Evolutionary conservation across 345 rosid species (phyloP), one percentile per base, ranked within the genome.

Genomic region (Psidium friedrichsthalianum): DNA sequence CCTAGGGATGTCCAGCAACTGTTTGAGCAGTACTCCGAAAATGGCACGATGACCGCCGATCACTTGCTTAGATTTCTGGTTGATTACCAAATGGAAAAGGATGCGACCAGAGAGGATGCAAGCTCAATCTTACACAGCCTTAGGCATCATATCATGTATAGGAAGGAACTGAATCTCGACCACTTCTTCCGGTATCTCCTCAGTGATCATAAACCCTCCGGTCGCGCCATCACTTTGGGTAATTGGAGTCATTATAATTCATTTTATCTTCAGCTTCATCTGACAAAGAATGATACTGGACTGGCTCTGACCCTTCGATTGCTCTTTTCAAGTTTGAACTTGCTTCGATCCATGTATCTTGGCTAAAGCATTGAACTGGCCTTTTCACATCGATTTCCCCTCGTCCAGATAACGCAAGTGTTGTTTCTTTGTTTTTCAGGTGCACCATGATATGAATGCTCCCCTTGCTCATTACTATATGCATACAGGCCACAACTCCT

Each of bases 401-500:
- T 83, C 51, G 15, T 47, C 29, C 47, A 22, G 15, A 47, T 12
- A 25, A 21, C 5, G 52, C 27, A 22, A 56, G 25, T 36, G 76
- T 29, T 32, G 7, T 64, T 83, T n/a, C 58, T 53, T 74, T 69
- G 61, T 56, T 27, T n/a, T 86, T 40, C 88, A 95, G 98, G 98
- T 94, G 84, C 93, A 91, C 87, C 95, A 93, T 25, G 93, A 92
- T 88, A 95, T 94, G 98, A 85, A 82, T 52, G 92, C 92, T 51
- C 95, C 98, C 32, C 84, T 95, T 85, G 89, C 98, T 9, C 99
- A 96, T 90, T 95, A 94, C 88, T 94, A 86, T 88, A 36, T 96
- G 86, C 95, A 84, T 92, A 94, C 99, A 27, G 97, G 99, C 85
- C 98, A 96, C 86, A 96, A 96, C 91, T 93, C 99, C 42, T 95